Evolutionary conservation across 2,329 filamentous ascomycete species (phyloP), one percentile per base, ranked within the genome.

Genomic region (Exophiala alcalophila): DNA sequence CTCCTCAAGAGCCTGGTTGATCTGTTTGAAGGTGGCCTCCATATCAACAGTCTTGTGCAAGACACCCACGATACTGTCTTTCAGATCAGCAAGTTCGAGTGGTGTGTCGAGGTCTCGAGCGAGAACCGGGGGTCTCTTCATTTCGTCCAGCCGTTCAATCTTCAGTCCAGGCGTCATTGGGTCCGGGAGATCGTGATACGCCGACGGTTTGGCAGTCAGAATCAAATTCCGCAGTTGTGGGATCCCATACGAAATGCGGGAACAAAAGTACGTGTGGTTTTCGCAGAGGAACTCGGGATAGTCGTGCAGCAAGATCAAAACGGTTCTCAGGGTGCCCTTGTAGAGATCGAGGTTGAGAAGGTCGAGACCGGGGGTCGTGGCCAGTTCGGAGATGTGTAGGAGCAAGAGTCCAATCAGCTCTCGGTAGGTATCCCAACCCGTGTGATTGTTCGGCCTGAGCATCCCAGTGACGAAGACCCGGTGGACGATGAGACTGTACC

Each of bases 261-360:
- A 83, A 67, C 84, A 89, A 38, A 98, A 78, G 54, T 81, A 79
- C 54, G 86, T 80, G 60, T 94, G 86, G 62, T 94, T 88, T 56
- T 90, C 86, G 4, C 86, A 84, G 28, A 98, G 69, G 64, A 95
- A 98, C 43, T 96, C 89, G 0, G 91, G 86, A 65, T 88, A 97
- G 63, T 98, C 92, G 60, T 97, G 92, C 55, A 95, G 86, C 39
- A 98, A 71, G 38, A 94, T 77, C 23, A 94, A 71, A 40, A 97
- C 69, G 47, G 96, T 78, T 59, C 94, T 89, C 33, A 94, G 70
- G 1, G 86, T 80, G 6, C 84, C 88, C 48, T 87, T 83, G 63
- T 95, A 96, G 49, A 94, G 79, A 40, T 91, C 86, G 61, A 87
- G 90, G 23, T 83, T 80, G 36, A 86, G 75, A 23, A 79, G 72